These are phyloP conservation scores for Melampsora medusae DNA, from an alignment of 1,284 basidiomycete species.

Conservation along the genomic window DNA sequence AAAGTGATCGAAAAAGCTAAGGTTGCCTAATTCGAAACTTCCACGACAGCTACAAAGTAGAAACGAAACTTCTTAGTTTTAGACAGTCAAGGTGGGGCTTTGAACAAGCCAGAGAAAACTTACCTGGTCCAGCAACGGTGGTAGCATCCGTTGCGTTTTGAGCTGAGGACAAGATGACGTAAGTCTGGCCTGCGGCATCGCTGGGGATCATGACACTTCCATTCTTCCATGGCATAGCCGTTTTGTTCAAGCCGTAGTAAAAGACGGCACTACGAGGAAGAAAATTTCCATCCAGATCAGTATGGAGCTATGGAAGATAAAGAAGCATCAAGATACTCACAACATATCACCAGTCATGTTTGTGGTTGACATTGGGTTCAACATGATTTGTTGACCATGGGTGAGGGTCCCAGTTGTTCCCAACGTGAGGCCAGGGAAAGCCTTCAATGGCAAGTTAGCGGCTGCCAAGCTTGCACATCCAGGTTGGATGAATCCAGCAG, in stretches of 20 bases:
- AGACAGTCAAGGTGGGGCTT: not conserved
- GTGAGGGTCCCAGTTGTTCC: constrained; percentile 16
- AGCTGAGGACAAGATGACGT: constrained; percentile 25
- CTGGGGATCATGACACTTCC: constrained; percentile 13
- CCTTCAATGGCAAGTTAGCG: constrained; percentile 18
- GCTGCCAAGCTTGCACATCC: constrained; percentile 30
- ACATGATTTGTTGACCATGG: constrained; percentile 5
- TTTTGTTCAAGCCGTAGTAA: constrained; percentile 31
- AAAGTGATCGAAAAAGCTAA: not conserved
- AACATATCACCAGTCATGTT: constrained; percentile 12
- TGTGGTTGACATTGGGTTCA: constrained; percentile 4
- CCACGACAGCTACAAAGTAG: not conserved
- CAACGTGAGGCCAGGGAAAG: not conserved
- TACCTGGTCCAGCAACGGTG: constrained; percentile 29
- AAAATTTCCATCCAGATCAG: not conserved
- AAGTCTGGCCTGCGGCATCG: constrained; percentile 18
- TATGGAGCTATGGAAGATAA: not conserved
- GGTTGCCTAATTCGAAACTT: not conserved
- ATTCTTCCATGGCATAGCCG: constrained; percentile 7
- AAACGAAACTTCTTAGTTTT: not conserved
- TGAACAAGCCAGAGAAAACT: not conserved
- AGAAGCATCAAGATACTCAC: not conserved
- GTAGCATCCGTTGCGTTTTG: constrained; percentile 31
- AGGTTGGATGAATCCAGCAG: constrained; percentile 24
- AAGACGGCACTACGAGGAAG: constrained; percentile 16